phyloP scores from a whole-genome alignment of 208 protist genomes.

The Novymonas esmeraldas region DNA sequence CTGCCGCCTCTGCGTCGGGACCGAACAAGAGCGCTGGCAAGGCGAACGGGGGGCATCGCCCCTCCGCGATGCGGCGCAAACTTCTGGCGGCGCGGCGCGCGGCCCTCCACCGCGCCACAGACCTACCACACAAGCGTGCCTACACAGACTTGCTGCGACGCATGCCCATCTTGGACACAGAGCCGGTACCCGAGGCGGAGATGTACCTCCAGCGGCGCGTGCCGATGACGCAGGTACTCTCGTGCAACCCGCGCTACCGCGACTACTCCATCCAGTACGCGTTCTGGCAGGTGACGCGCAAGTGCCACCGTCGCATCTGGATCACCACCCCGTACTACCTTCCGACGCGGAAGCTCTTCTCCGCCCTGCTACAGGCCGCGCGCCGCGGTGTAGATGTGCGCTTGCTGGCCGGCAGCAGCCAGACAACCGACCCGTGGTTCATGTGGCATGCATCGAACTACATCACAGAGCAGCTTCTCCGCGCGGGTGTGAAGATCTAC shows the following conservation, averaged over 20 bases:
- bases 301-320: conserved; percentile 84
- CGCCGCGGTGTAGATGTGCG: conserved; percentile 90
- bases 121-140: conserved; percentile 56
- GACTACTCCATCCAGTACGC: conserved; percentile 91
- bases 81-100: conserved; percentile 41
- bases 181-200: conserved; percentile 76
- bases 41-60: conserved; percentile 6
- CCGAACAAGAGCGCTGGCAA: neutral
- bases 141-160: conserved; percentile 47
- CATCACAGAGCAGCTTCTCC: conserved; percentile 80
- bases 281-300: conserved; percentile 83
- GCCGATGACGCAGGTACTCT: conserved; percentile 79
- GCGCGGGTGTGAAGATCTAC: conserved; percentile 84
- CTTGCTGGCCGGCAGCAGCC: conserved; percentile 80
- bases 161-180: conserved; percentile 53
- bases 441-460: conserved; percentile 93
- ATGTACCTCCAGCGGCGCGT: conserved; percentile 47
- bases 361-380: conserved; percentile 76
- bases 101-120: conserved; percentile 38
- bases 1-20: neutral
- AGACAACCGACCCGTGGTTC: conserved; percentile 90
- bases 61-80: conserved; percentile 56
- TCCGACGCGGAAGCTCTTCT: conserved; percentile 80
- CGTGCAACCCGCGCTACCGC: conserved; percentile 84
- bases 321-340: conserved; percentile 94